These are phyloP conservation scores for Dentipellis fragilis DNA, from an alignment of 768 basidiomycete genomes.

Conservation along the genomic window DNA sequence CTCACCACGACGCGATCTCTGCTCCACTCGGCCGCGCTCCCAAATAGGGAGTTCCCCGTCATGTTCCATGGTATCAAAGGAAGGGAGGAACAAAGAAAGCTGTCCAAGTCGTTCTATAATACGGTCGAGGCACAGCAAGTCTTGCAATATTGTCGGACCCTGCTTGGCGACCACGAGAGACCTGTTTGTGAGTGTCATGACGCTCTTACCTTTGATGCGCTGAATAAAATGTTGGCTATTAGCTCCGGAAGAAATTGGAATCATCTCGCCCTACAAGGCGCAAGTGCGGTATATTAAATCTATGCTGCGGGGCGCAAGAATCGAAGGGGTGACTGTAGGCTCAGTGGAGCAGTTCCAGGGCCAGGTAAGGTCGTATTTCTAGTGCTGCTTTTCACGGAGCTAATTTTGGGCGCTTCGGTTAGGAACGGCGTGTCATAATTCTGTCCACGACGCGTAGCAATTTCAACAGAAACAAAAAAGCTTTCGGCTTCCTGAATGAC, in stretches of 20 bases:
- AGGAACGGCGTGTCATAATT: conserved; percentile 30
- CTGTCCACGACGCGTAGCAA: conserved; percentile 28
- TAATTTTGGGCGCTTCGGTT: background rate
- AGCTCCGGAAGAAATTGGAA: conserved; percentile 20
- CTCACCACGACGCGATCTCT: conserved; percentile 20
- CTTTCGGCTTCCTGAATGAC: conserved; percentile 27
- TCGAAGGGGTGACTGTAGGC: conserved; percentile 22
- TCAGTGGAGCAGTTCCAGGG: conserved; percentile 34
- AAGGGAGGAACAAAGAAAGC: conserved; percentile 23
- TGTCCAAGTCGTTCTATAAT: conserved; percentile 33
- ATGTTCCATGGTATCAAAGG: conserved; percentile 27
- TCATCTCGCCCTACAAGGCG: conserved; percentile 31
- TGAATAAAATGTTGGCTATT: background rate
- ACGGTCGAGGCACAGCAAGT: conserved; percentile 26
- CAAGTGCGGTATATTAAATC: conserved; percentile 24
- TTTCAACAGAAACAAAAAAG: conserved; percentile 7
- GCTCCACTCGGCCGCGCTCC: conserved; percentile 20
- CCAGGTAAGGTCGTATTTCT: conserved; percentile 18
- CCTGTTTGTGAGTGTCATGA: conserved; percentile 20
- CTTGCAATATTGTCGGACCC: conserved; percentile 21
- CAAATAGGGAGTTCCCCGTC: conserved; percentile 18
- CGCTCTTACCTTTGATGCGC: background rate
- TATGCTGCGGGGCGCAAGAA: conserved; percentile 11
- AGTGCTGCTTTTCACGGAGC: too few species aligned
- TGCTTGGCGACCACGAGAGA: conserved; percentile 17